A percentile compares a stretch with the other conserved stretches of the same genome.
Evolutionary conservation across 2,329 filamentous ascomycete genomes (phyloP).

Genomic region (Venturiaceae sp.): DNA sequence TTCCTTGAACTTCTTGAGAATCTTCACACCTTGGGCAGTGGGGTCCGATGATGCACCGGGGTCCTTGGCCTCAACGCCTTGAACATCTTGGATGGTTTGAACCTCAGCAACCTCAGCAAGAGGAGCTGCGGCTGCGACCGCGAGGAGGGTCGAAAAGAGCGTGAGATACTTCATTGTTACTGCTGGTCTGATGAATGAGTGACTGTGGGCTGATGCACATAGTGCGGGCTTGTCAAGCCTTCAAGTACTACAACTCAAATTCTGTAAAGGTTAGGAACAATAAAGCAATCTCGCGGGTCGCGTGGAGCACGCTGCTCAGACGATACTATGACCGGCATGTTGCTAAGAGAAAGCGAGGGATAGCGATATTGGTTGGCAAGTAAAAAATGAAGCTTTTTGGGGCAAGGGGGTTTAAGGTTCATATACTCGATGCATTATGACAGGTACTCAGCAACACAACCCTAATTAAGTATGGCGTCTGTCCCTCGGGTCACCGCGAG

Average conservation of each 20-base stretch:
- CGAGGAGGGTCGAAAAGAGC: conserved; percentile 6
- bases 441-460: not conserved
- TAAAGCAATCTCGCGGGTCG: not conserved
- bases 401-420: not conserved
- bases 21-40: not conserved
- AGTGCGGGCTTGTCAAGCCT: not conserved
- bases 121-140: not conserved
- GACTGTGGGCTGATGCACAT: not conserved
- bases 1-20: not conserved
- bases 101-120: not conserved
- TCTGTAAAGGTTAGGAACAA: too few species aligned
- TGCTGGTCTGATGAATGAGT: conserved; percentile 1
- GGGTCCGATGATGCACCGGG: not conserved
- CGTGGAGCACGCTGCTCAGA: not conserved
- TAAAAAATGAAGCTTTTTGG: not conserved
- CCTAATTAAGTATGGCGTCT: not conserved
- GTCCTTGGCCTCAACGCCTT: not conserved
- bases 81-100: not conserved
- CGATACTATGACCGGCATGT: not conserved
- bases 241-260: not conserved
- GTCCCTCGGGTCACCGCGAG: not conserved
- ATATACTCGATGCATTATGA: not conserved
- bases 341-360: conserved; percentile 2
- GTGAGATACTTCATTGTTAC: conserved; percentile 6
- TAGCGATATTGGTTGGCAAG: not conserved